phyloP scores from a whole-genome alignment of 192 early-diverging fungal species.

The Coemansia sp. region DNA sequence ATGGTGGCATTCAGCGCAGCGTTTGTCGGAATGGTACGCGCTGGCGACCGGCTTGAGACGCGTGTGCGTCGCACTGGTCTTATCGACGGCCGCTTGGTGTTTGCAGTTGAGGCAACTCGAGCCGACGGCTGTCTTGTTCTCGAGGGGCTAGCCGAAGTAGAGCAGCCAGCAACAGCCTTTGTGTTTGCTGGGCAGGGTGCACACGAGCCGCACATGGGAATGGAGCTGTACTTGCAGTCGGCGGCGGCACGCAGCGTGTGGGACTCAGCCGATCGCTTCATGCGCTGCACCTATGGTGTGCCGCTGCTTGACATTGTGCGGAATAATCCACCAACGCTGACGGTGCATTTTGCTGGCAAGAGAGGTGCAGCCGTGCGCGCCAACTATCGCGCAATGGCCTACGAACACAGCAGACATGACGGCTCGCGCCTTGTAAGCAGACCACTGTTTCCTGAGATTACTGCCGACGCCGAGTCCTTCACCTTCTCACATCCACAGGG shows the following conservation, averaged over 20 bases:
- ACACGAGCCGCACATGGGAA: conserved; percentile 93
- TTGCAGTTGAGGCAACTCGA: conserved; percentile 59
- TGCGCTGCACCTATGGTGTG: conserved; percentile 81
- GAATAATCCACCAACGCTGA: conserved; percentile 77
- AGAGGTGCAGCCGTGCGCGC: conserved; percentile 80
- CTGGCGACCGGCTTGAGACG: conserved; percentile 78
- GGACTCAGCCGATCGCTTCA: conserved; percentile 89
- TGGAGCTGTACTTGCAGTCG: conserved; percentile 83
- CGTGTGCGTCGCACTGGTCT: conserved; percentile 85
- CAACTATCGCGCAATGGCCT: conserved; percentile 83
- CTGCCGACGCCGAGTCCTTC: conserved; percentile 64
- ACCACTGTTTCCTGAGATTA: conserved; percentile 74
- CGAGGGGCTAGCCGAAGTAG: conserved; percentile 84
- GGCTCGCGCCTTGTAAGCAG: conserved; percentile 66
- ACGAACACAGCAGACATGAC: conserved; percentile 71
- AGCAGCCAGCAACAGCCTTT: conserved; percentile 80
- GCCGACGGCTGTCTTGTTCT: conserved; percentile 54
- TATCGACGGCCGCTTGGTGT: conserved; percentile 85
- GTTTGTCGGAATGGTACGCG: conserved; percentile 89
- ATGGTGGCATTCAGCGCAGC: conserved; percentile 75
- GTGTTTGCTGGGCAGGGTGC: conserved; percentile 96
- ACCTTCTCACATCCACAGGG: conserved; percentile 84
- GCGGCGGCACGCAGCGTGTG: conserved; percentile 83
- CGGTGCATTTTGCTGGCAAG: conserved; percentile 86
- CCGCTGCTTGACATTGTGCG: conserved; percentile 91